A percentile compares a stretch with the other conserved stretches of the same genome.
Conservation (phyloP, 306 rosid genomes). For the Adenanthera pavonina region DNA sequence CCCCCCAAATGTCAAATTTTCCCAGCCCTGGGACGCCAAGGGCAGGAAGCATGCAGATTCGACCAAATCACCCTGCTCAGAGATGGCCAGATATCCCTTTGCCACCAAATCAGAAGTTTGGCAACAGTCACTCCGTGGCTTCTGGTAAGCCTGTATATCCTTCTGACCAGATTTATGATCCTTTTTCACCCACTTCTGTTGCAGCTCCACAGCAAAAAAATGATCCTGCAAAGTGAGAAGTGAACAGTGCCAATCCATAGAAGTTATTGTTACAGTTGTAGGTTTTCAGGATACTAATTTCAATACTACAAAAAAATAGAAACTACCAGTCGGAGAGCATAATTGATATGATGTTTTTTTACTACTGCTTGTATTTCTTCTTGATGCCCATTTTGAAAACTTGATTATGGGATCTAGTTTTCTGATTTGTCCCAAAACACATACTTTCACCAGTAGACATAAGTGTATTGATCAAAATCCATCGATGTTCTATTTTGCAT, state of each 20-base stretch:
- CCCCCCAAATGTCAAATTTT: conserved; percentile 55
- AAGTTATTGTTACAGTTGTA: conserved; percentile 13
- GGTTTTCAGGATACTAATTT: conserved; percentile 23
- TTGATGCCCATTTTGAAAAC: not conserved
- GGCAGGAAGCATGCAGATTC: conserved; percentile 54
- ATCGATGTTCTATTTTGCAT: too few relatives aligned
- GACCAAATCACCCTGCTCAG: conserved; percentile 53
- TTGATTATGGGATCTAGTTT: too few relatives aligned
- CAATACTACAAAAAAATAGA: conserved; percentile 20
- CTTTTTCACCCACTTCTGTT: conserved; percentile 85
- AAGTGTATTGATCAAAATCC: too few relatives aligned
- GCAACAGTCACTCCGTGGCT: conserved; percentile 49
- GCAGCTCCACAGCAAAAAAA: conserved; percentile 52
- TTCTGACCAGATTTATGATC: conserved; percentile 89
- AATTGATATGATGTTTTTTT: not conserved
- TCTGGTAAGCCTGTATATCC: conserved; percentile 55
- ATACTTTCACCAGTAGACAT: too few relatives aligned
- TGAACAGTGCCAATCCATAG: conserved; percentile 20
- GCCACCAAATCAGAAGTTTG: conserved; percentile 54
- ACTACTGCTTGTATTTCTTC: conserved; percentile 23
- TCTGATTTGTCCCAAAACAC: too few relatives aligned
- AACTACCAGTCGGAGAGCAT: not conserved
- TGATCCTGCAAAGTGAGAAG: conserved; percentile 47
- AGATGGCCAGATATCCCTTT: conserved; percentile 48
- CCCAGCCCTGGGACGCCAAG: conserved; percentile 48